These are phyloP conservation scores for Arabidopsis lyrata DNA, from an alignment of 441 rosid genomes.

Conservation along the genomic window DNA sequence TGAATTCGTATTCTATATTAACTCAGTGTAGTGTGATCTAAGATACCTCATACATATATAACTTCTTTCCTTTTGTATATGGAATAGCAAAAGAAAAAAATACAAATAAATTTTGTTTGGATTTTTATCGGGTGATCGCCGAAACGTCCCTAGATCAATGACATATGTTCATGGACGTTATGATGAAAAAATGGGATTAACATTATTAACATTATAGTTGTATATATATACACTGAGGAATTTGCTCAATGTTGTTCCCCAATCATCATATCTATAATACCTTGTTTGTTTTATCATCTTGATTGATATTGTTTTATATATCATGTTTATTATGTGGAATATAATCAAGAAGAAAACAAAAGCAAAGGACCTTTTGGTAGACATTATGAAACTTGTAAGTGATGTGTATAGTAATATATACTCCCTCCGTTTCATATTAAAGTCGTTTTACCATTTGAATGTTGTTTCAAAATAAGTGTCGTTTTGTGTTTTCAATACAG, in stretches of 20 bases:
- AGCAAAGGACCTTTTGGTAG: slow-evolving; percentile 38
- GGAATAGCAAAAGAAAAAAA: not conserved
- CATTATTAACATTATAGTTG: slow-evolving; percentile 1
- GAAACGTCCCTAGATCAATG: not conserved
- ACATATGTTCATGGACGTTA: slow-evolving; percentile 6
- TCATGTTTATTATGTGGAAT: not conserved
- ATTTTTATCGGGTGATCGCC: not conserved
- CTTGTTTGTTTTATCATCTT: slow-evolving; percentile 24
- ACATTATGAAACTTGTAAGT: slow-evolving; percentile 39
- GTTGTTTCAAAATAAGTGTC: too few relatives aligned
- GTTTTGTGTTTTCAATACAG: too few relatives aligned
- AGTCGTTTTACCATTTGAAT: too few relatives aligned
- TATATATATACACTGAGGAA: slow-evolving; percentile 1
- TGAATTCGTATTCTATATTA: not conserved
- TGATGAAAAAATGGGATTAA: not conserved
- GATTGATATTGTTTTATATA: slow-evolving; percentile 18
- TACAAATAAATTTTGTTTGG: not conserved
- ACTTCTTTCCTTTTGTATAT: too few relatives aligned
- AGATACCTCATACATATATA: not conserved
- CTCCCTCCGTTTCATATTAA: too few relatives aligned
- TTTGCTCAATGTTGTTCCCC: slow-evolving; percentile 38
- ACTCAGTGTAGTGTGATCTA: not conserved
- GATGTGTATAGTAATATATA: slow-evolving; percentile 26
- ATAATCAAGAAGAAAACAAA: slow-evolving; percentile 35
- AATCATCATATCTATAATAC: slow-evolving; percentile 28